These are phyloP conservation scores for Testicularia cyperi DNA, from an alignment of 1,284 basidiomycete genomes.

Conservation along the genomic window DNA sequence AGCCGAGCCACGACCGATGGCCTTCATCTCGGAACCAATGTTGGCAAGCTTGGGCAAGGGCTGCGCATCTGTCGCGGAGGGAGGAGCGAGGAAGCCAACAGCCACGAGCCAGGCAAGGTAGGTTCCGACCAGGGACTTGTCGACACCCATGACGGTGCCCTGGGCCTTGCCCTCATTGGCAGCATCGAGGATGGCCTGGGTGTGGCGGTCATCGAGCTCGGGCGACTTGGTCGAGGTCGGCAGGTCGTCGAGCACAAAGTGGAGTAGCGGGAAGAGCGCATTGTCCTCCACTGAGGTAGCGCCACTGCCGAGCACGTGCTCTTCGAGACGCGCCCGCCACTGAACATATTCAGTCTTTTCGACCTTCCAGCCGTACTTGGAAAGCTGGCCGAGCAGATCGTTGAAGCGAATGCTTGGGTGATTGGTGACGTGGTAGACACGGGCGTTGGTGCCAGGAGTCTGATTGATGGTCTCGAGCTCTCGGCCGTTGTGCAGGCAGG, in stretches of 20 bases:
- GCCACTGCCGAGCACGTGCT: constrained; percentile 73
- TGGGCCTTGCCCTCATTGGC: constrained; percentile 62
- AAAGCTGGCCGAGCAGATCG: constrained; percentile 75
- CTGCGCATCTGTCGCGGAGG: constrained; percentile 14
- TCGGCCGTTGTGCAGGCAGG: constrained; percentile 36
- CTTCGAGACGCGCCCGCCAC: constrained; percentile 89
- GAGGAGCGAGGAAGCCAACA: constrained; percentile 72
- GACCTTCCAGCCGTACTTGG: constrained; percentile 78
- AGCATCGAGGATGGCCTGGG: constrained; percentile 68
- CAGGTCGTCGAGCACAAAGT: constrained; percentile 95
- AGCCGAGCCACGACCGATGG: constrained; percentile 57
- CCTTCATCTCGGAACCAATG: constrained; percentile 39
- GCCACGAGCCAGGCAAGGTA: constrained; percentile 94
- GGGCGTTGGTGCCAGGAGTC: constrained; percentile 65
- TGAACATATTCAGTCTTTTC: constrained; percentile 81
- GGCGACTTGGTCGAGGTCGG: constrained; percentile 95
- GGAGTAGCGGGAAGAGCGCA: constrained; percentile 92
- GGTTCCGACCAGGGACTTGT: constrained; percentile 74
- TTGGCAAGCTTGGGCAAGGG: constrained; percentile 46
- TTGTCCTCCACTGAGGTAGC: constrained; percentile 72
- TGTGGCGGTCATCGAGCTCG: constrained; percentile 85
- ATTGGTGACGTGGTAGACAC: constrained; percentile 86
- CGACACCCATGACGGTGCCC: constrained; percentile 70
- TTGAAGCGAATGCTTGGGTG: constrained; percentile 88
- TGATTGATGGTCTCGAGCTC: constrained; percentile 58